Evolutionary conservation across 2,329 filamentous ascomycete genomes (phyloP).

Genomic region (Hypoxylon rubiginosum): DNA sequence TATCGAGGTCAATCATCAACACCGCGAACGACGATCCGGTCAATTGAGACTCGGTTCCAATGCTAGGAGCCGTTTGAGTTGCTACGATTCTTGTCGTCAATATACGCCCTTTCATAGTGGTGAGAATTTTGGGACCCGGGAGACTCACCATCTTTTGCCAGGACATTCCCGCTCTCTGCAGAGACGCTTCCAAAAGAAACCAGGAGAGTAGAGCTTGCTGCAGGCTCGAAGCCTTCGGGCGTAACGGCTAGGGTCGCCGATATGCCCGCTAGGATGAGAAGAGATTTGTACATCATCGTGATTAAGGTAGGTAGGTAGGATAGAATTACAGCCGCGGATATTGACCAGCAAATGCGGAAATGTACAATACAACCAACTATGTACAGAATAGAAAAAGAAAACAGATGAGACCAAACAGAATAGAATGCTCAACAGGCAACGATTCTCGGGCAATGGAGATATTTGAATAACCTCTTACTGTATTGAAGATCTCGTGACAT

Average conservation of each 20-base stretch:
- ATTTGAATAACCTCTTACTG: slow-evolving; percentile 33
- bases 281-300: slow-evolving; percentile 53
- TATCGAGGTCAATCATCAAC: slow-evolving; percentile 63
- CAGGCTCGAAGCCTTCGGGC: slow-evolving; percentile 58
- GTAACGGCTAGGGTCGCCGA: slow-evolving; percentile 56
- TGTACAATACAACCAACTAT: not conserved
- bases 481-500: slow-evolving; percentile 25
- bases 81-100: slow-evolving; percentile 41
- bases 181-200: slow-evolving; percentile 56
- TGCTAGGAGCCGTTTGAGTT: slow-evolving; percentile 52
- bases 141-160: slow-evolving; percentile 54
- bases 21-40: slow-evolving; percentile 58
- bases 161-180: slow-evolving; percentile 55
- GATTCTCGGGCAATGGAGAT: slow-evolving; percentile 13
- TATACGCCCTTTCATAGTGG: slow-evolving; percentile 1
- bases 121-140: not conserved
- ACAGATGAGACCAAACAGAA: slow-evolving; percentile 20
- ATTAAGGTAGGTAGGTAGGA: slow-evolving; percentile 12
- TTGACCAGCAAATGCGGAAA: slow-evolving; percentile 42
- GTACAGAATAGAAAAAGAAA: slow-evolving; percentile 16
- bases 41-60: slow-evolving; percentile 56
- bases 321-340: slow-evolving; percentile 27
- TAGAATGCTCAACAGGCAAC: not conserved
- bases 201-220: slow-evolving; percentile 55
- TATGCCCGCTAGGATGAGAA: slow-evolving; percentile 52